Conservation (phyloP, 176 grass and related monocot species). For the Eremochloa ophiuroides region DNA sequence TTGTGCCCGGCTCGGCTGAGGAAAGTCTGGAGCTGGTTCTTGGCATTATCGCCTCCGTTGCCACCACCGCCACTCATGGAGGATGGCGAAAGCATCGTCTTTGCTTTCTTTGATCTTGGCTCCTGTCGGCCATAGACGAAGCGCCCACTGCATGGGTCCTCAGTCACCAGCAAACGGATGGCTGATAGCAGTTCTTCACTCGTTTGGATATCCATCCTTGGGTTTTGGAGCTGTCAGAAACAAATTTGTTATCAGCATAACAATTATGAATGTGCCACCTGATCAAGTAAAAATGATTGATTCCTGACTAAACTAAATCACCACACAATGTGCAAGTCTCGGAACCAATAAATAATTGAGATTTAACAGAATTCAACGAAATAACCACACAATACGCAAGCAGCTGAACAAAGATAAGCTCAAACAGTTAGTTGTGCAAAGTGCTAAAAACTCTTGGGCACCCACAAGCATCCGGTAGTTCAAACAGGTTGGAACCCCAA, state of each 20-base stretch:
- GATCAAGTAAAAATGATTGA: neutral
- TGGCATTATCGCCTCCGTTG: constrained; percentile 62
- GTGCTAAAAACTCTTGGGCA: neutral
- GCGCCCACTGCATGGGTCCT: constrained; percentile 77
- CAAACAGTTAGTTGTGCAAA: neutral
- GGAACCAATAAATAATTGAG: neutral
- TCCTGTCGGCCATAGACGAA: constrained; percentile 84
- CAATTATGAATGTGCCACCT: neutral
- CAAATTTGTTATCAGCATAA: neutral
- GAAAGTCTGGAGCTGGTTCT: constrained; percentile 68
- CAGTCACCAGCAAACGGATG: constrained; percentile 63
- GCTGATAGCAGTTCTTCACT: constrained; percentile 85
- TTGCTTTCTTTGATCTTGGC: constrained; percentile 55
- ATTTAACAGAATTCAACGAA: neutral
- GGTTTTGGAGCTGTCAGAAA: constrained; percentile 70
- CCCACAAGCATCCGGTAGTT: neutral
- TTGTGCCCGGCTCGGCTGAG: constrained; percentile 55
- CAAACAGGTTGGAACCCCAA: neutral
- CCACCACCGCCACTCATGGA: constrained; percentile 43
- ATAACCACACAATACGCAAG: neutral
- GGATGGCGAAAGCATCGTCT: constrained; percentile 32
- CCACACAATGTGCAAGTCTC: neutral
- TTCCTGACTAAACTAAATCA: neutral
- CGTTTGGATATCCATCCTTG: constrained; percentile 73
- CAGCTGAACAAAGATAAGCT: neutral